Evolutionary conservation across 2,329 filamentous ascomycete genomes (phyloP).

Genomic region (Ophiocordyceps unilateralis): DNA sequence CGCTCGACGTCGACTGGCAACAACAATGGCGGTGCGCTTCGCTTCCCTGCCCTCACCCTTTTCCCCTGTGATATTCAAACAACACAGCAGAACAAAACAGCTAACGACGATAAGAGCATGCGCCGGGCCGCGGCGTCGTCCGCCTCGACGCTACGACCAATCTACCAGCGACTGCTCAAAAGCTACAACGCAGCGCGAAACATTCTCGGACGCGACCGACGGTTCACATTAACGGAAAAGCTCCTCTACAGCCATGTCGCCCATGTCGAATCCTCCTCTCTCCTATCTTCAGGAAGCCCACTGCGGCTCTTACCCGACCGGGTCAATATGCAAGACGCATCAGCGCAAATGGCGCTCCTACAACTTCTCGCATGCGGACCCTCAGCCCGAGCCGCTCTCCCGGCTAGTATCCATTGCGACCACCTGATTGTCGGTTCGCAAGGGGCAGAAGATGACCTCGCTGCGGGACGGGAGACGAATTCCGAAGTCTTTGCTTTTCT

Average conservation of each 20-base stretch:
- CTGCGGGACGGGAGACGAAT: constrained; percentile 74
- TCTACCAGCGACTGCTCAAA: constrained; percentile 66
- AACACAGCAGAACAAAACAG: neutral
- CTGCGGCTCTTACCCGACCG: constrained; percentile 94
- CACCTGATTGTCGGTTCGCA: constrained; percentile 95
- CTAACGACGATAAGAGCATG: neutral
- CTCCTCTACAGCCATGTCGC: constrained; percentile 94
- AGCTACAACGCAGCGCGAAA: constrained; percentile 59
- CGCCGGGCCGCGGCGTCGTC: constrained; percentile 12
- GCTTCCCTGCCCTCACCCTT: neutral
- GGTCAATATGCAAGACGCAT: constrained; percentile 98
- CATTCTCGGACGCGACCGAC: constrained; percentile 43
- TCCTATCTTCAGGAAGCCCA: constrained; percentile 62
- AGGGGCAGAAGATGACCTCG: constrained; percentile 73
- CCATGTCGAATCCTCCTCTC: constrained; percentile 78
- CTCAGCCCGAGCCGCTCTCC: constrained; percentile 64
- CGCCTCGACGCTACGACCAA: constrained; percentile 36
- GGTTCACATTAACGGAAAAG: constrained; percentile 87
- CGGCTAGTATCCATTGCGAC: constrained; percentile 96
- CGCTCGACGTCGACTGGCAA: too few relatives aligned
- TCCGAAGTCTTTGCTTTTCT: constrained; percentile 97
- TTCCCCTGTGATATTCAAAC: too few relatives aligned
- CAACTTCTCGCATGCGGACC: constrained; percentile 98
- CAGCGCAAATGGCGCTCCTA: constrained; percentile 91
- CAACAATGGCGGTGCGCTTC: neutral